phyloP scores from a whole-genome alignment of 371 early-diverging fungal species.

The Vairimorpha apis region DNA sequence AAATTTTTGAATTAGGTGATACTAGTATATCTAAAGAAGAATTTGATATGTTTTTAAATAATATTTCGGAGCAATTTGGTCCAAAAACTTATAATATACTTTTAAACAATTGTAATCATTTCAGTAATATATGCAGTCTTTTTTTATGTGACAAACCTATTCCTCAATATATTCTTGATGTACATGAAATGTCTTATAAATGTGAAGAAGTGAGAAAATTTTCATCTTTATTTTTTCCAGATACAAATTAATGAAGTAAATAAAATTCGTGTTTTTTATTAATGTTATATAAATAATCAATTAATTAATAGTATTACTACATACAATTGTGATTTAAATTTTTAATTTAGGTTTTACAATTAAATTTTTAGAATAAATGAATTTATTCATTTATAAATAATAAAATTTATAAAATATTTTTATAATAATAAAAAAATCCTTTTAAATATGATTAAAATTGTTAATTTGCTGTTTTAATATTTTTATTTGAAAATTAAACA shows the following conservation, averaged over 20 bases:
- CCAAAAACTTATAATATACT: constrained; percentile 57
- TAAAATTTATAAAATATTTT: too few species aligned
- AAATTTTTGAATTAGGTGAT: constrained; percentile 47
- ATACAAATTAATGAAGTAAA: neutral
- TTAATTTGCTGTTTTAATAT: too few species aligned
- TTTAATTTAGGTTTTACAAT: too few species aligned
- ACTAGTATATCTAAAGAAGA: constrained; percentile 42
- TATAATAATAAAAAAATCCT: too few species aligned
- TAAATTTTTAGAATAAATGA: too few species aligned
- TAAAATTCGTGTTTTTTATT: too few species aligned
- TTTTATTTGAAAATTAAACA: too few species aligned
- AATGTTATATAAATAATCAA: too few species aligned
- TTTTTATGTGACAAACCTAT: constrained; percentile 52
- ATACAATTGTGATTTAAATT: too few species aligned
- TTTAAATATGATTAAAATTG: too few species aligned
- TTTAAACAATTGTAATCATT: constrained; percentile 63
- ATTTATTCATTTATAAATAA: too few species aligned
- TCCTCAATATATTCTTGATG: constrained; percentile 60
- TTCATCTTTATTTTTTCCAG: constrained; percentile 6
- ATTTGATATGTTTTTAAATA: constrained; percentile 48
- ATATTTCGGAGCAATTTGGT: constrained; percentile 35
- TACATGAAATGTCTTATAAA: constrained; percentile 42
- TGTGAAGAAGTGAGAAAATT: constrained; percentile 8
- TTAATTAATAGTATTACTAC: too few species aligned
- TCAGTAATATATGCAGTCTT: constrained; percentile 45